Evolutionary conservation across 345 rosid genomes (phyloP).

Genomic region (Barbarea vulgaris): DNA sequence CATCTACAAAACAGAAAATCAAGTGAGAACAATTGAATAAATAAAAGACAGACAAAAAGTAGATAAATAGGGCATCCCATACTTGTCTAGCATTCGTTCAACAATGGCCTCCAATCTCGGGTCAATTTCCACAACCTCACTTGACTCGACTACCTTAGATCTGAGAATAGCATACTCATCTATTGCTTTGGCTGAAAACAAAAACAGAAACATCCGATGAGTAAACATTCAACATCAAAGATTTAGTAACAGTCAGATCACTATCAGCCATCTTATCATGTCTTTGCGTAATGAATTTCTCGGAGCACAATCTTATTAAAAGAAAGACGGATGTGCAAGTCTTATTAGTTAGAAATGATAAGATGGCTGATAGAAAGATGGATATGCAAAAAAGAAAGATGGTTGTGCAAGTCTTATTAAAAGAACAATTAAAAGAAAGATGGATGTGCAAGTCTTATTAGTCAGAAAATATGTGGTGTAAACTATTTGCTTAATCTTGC

Average conservation of each 20-base stretch:
- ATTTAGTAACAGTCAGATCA: not conserved
- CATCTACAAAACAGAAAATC: constrained; percentile 53
- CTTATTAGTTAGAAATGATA: not conserved
- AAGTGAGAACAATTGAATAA: not conserved
- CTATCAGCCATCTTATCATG: not conserved
- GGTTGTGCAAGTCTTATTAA: too few species aligned
- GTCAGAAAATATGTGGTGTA: not conserved
- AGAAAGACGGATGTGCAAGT: not conserved
- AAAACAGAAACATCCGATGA: constrained; percentile 6
- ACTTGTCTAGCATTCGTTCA: constrained; percentile 95
- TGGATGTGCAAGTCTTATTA: too few species aligned
- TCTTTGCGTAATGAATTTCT: not conserved
- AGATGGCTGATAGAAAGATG: too few species aligned
- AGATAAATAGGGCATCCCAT: too few species aligned
- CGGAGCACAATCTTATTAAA: not conserved
- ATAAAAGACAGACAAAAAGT: too few species aligned
- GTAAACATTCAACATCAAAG: not conserved
- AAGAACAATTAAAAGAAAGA: too few species aligned
- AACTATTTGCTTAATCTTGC: not conserved
- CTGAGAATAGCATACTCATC: constrained; percentile 88
- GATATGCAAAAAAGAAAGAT: too few species aligned
- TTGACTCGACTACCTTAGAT: constrained; percentile 69
- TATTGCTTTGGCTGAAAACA: constrained; percentile 77
- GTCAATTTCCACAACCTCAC: constrained; percentile 62
- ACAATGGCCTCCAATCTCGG: constrained; percentile 81